phyloP scores from a whole-genome alignment of 2,329 filamentous ascomycete genomes.

The Tolypocladium ovalisporum region DNA sequence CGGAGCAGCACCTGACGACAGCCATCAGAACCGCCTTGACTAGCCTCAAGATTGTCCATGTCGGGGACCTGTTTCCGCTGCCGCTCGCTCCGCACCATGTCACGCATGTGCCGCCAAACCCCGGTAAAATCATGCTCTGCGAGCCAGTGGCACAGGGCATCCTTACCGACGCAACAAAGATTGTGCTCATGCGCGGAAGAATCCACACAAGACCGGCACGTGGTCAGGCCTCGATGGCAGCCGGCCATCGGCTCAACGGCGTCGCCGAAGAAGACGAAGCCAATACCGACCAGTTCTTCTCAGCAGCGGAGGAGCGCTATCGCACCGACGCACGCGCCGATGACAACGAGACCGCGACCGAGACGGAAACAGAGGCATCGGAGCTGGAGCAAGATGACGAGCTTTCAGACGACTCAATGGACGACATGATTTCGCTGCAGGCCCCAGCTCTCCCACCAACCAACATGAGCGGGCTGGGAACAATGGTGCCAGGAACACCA shows the following conservation, averaged over 20 bases:
- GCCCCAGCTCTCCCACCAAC: slow-evolving; percentile 70
- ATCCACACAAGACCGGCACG: slow-evolving; percentile 42
- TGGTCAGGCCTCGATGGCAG: slow-evolving; percentile 33
- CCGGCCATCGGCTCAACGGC: slow-evolving; percentile 38
- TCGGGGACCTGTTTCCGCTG: slow-evolving; percentile 67
- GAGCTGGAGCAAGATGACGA: slow-evolving; percentile 58
- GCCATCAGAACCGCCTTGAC: slow-evolving; percentile 67
- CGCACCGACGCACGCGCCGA: slow-evolving; percentile 48
- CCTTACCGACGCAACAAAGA: slow-evolving; percentile 65
- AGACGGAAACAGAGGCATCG: slow-evolving; percentile 53
- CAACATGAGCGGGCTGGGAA: slow-evolving; percentile 68
- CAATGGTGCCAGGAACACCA: slow-evolving; percentile 71
- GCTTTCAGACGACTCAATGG: slow-evolving; percentile 80
- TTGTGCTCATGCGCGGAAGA: slow-evolving; percentile 63
- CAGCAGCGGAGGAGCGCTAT: slow-evolving; percentile 71
- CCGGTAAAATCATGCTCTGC: slow-evolving; percentile 82
- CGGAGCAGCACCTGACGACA: slow-evolving; percentile 48
- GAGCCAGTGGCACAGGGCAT: slow-evolving; percentile 89
- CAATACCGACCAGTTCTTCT: slow-evolving; percentile 85
- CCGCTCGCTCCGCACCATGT: slow-evolving; percentile 76
- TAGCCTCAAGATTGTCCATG: slow-evolving; percentile 66
- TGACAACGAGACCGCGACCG: slow-evolving; percentile 46
- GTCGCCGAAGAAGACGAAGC: slow-evolving; percentile 61
- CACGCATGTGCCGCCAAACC: slow-evolving; percentile 73
- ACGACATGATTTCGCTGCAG: slow-evolving; percentile 85